phyloP scores from a whole-genome alignment of 305 asterid genomes.

The Ilex paraguariensis region DNA sequence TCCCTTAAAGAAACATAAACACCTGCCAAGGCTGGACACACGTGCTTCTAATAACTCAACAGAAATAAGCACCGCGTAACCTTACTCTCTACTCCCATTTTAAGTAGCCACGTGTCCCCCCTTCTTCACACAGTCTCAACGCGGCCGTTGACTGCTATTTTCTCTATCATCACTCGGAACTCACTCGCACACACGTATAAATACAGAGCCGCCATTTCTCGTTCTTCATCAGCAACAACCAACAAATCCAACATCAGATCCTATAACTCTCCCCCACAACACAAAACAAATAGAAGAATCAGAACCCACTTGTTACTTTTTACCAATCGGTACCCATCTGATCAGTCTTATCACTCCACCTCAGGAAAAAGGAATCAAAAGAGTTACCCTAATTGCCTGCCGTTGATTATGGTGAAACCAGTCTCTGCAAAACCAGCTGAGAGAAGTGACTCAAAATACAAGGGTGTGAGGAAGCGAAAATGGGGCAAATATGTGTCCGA shows the following conservation, averaged over 20 bases:
- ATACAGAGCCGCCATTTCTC: constrained; percentile 16
- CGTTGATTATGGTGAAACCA: constrained; percentile 12
- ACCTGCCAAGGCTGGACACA: no score
- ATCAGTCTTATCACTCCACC: no score
- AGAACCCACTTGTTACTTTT: no score
- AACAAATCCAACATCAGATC: no score
- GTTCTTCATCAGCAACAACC: background rate
- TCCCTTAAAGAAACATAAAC: no score
- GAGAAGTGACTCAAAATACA: constrained; percentile 21
- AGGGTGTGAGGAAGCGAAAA: constrained; percentile 50
- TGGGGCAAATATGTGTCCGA: constrained; percentile 68
- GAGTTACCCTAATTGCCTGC: no score
- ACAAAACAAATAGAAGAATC: background rate
- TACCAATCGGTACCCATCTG: no score
- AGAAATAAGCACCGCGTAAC: no score
- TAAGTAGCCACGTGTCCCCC: background rate
- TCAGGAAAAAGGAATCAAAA: background rate
- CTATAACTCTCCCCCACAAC: no score
- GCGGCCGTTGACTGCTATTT: constrained; percentile 12
- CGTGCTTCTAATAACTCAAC: no score
- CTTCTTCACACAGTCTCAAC: background rate
- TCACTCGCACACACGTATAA: constrained; percentile 4
- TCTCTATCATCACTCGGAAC: background rate
- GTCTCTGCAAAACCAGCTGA: background rate
- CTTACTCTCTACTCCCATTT: no score